Conservation (phyloP, 192 early-diverging fungal species). For the Physocladia obscura region DNA sequence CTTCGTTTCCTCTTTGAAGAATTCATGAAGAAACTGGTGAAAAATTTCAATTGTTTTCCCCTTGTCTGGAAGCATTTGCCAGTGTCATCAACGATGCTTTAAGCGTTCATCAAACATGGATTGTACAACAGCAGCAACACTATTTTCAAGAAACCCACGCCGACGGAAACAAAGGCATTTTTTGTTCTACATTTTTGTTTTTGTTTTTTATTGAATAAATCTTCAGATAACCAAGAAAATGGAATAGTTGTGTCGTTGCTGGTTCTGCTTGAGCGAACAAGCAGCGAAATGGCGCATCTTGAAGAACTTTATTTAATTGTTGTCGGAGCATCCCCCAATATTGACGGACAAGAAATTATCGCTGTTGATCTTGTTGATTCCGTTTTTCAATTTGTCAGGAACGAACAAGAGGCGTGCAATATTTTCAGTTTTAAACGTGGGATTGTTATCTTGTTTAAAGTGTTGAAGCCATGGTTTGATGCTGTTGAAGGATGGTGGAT, state of each 20-base stretch:
- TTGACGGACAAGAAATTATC: no score
- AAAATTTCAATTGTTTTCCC: not conserved
- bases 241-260: not conserved
- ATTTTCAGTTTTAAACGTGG: not conserved
- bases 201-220: not conserved
- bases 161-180: not conserved
- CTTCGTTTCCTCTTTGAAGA: not conserved
- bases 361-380: not conserved
- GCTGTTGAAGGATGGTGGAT: conserved; percentile 22
- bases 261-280: not conserved
- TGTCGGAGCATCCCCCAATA: no score
- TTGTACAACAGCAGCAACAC: not conserved
- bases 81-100: not conserved
- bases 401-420: conserved; percentile 9
- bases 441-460: not conserved
- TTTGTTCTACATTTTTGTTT: not conserved
- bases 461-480: conserved; percentile 16
- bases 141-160: no score
- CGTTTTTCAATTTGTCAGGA: not conserved
- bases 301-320: no score
- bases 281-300: no score
- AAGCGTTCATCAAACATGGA: not conserved
- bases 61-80: conserved; percentile 2
- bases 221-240: conserved; percentile 1
- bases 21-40: no score